These are phyloP conservation scores for Corymbia citriodora DNA, from an alignment of 441 rosid species.

Conservation along the genomic window DNA sequence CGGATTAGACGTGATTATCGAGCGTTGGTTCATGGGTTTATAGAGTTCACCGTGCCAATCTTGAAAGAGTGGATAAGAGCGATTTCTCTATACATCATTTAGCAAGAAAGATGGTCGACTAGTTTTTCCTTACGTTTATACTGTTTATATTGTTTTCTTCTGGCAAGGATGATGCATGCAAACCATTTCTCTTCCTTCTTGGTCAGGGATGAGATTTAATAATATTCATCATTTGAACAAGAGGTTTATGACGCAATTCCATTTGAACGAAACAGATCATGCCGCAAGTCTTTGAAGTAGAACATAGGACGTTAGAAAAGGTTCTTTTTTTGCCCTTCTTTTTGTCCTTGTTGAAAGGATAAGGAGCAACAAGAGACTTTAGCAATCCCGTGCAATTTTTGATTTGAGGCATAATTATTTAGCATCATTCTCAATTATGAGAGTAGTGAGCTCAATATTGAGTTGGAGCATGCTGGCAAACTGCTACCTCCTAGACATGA, in stretches of 20 bases:
- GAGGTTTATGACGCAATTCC: not conserved
- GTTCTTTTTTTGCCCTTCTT: not conserved
- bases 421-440: not conserved
- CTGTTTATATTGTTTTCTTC: not conserved
- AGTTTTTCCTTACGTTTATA: not conserved
- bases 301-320: not conserved
- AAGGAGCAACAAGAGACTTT: not conserved
- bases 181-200: not conserved
- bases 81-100: not conserved
- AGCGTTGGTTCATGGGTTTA: too few relatives aligned
- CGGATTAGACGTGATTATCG: not conserved
- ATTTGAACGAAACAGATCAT: not conserved
- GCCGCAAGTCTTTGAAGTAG: not conserved
- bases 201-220: not conserved
- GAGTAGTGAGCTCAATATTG: not conserved
- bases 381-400: accelerated
- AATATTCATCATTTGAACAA: not conserved
- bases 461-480: accelerated
- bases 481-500: not conserved
- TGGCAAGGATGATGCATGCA: not conserved
- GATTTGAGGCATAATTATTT: not conserved
- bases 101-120: not conserved
- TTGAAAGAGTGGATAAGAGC: not conserved
- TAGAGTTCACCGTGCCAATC: too few relatives aligned
- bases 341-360: not conserved